Conservation (phyloP, 2,329 filamentous ascomycete species). For the Rhexocercosporidium sp. region DNA sequence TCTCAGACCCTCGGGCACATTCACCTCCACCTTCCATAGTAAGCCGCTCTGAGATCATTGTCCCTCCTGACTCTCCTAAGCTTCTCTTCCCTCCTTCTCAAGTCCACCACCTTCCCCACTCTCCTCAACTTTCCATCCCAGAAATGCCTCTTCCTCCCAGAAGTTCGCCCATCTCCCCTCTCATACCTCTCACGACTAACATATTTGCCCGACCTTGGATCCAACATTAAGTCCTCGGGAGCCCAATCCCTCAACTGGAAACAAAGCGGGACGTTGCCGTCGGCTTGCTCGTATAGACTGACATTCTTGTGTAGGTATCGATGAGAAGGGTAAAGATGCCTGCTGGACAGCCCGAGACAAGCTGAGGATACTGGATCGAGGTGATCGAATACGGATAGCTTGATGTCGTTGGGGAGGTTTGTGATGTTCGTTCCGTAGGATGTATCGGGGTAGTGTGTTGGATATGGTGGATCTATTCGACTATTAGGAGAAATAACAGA, state of each 20-base stretch:
- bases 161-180: conserved; percentile 14
- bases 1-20: too few species aligned
- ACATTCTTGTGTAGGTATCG: conserved; percentile 27
- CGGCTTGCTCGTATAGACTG: conserved; percentile 24
- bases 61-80: conserved; percentile 10
- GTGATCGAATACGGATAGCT: conserved; percentile 29
- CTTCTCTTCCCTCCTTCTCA: conserved; percentile 11
- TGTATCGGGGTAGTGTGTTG: not conserved
- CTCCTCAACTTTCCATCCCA: conserved; percentile 18
- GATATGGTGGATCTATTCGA: not conserved
- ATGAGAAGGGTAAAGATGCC: conserved; percentile 29
- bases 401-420: conserved; percentile 28
- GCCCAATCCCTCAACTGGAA: conserved; percentile 28
- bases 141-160: conserved; percentile 6
- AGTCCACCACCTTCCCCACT: conserved; percentile 1
- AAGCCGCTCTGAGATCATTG: not conserved
- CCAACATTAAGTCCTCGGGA: conserved; percentile 25
- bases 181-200: conserved; percentile 26
- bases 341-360: conserved; percentile 29
- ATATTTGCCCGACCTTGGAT: conserved; percentile 27
- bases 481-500: not conserved
- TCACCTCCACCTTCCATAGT: conserved; percentile 8
- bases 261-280: conserved; percentile 23
- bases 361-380: conserved; percentile 31
- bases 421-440: conserved; percentile 19